These are phyloP conservation scores for Fusarium denticulatum DNA, from an alignment of 2,329 filamentous ascomycete species.

Conservation along the genomic window DNA sequence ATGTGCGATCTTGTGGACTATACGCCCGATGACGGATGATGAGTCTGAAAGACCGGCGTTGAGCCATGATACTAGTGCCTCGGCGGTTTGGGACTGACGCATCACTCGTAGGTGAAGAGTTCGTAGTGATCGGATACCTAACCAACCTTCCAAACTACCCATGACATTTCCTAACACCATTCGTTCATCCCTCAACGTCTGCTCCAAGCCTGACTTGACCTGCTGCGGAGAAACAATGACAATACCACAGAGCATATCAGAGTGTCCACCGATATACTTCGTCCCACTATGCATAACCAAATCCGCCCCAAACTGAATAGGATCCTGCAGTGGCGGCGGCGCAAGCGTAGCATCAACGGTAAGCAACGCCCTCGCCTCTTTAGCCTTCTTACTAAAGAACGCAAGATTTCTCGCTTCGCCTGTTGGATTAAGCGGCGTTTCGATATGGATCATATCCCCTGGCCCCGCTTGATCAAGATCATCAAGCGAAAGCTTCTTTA, in stretches of 20 bases:
- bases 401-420: conserved; percentile 81
- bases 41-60: conserved; percentile 55
- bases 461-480: conserved; percentile 69
- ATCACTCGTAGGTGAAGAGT: conserved; percentile 86
- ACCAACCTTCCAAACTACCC: conserved; percentile 90
- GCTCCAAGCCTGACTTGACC: conserved; percentile 61
- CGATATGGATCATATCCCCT: conserved; percentile 83
- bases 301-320: conserved; percentile 83
- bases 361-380: conserved; percentile 74
- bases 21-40: conserved; percentile 53
- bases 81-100: conserved; percentile 79
- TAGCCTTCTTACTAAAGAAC: conserved; percentile 77
- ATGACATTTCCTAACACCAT: conserved; percentile 81
- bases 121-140: conserved; percentile 84
- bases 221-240: conserved; percentile 68
- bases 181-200: conserved; percentile 71
- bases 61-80: conserved; percentile 77
- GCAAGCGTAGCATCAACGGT: conserved; percentile 93
- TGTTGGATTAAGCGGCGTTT: conserved; percentile 92
- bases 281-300: conserved; percentile 91
- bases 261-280: conserved; percentile 96
- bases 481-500: conserved; percentile 77
- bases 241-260: conserved; percentile 89
- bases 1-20: conserved; percentile 38
- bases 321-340: conserved; percentile 87